Evolutionary conservation across 192 early-diverging fungal genomes (phyloP).

Genomic region (Kickxella alabastrina): DNA sequence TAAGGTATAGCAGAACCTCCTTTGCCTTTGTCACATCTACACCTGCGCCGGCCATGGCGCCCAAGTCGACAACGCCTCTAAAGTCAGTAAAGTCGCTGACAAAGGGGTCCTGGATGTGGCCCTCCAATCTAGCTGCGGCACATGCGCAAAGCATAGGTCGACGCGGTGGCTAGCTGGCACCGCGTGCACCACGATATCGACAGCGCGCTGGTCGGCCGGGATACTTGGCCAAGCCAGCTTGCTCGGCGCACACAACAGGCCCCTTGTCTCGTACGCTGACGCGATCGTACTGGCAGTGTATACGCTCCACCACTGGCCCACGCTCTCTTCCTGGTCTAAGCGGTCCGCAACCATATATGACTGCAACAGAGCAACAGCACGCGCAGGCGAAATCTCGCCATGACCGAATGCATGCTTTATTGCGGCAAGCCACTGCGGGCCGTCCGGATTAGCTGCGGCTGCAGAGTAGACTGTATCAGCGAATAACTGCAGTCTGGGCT

Average conservation of each 20-base stretch:
- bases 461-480: background rate
- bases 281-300: background rate
- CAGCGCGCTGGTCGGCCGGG: background rate
- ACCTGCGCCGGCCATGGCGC: background rate
- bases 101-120: too few species aligned
- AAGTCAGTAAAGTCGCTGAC: too few species aligned
- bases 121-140: background rate
- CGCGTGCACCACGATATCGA: background rate
- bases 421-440: background rate
- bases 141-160: constrained; percentile 4
- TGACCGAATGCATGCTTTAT: background rate
- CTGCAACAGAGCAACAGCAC: background rate
- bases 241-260: background rate
- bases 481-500: background rate
- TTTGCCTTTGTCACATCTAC: constrained; percentile 17
- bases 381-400: background rate
- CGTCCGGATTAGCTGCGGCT: background rate
- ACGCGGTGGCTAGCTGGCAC: background rate
- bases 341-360: background rate
- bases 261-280: background rate
- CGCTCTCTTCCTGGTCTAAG: background rate
- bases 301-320: background rate
- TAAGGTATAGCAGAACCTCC: constrained; percentile 25
- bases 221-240: background rate
- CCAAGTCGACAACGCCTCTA: background rate